Base-by-base conservation (phyloP, 495 filamentous ascomycete species). In the Neurospora pannonica region DNA sequence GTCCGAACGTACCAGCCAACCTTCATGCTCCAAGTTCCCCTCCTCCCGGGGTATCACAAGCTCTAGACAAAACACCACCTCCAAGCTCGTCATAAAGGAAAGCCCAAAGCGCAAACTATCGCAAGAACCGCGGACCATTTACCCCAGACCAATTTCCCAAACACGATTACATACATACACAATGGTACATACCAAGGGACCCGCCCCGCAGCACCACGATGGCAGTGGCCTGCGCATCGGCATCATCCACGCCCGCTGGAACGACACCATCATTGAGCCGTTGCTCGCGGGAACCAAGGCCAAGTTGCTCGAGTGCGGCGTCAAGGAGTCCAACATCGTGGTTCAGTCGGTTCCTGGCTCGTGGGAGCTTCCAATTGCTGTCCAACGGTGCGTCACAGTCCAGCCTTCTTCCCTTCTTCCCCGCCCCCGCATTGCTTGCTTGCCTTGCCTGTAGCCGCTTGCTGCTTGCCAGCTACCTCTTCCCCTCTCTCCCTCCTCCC, bases 211-310 rank as follows among this genome's bases (percentile, higher is more conserved):
- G 77, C 76, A 80, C 78, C 84, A 84, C 82, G 83, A 89, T 83
- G 96, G 96, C 79, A 92, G 92, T 78, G 87, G 86, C 75, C 89
- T 99, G 75, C 93, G 96, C 76, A 91, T 99, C 79, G 95, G 92
- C 72, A 97, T 99, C 78, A 89, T 99, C 38, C 96, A 98, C 83
- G 96, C 95, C 34, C 90, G 96, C 75, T 99, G 96, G 96, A 99
- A 98, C 83, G 90, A 87, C 70, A 83, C 77, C 39, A 85, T 88
- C 78, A 95, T 98, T 82, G 89, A 92, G 38, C 86, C 91, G 39
- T 89, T 99, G 28, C 86, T 99, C 60, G 86, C 87, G 37, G 96
- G 96, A 72, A 78, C 84, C 75, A 85, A 84, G 80, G 81, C 82
- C 48, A 86, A 86, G 82, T 83, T 87, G 28, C 77, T 81, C 42